Base-by-base conservation (phyloP, 495 filamentous ascomycete species). In the Cairneyella variabilis region DNA sequence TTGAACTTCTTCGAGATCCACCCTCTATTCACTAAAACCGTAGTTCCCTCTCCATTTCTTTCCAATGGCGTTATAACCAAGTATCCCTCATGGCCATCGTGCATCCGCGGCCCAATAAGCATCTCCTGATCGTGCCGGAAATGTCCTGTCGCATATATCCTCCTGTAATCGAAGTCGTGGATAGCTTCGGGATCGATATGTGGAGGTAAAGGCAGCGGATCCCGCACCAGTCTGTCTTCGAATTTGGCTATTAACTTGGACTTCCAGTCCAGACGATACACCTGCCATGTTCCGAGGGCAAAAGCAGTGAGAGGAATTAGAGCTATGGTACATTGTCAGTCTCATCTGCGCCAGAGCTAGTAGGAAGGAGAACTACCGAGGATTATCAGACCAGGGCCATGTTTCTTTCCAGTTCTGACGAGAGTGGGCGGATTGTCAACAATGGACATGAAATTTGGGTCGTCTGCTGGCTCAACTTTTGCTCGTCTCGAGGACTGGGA, bases 201-300 rank as follows among this genome's bases (percentile, higher is more conserved):
- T 0, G 88, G 84, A 0, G 93, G 93, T 1, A 98, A 71, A 0
- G 95, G 93, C 0, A 98, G 79, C 1, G 93, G 95, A n/a, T 82
- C 76, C 20, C 83, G 85, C 23, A 95, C 76, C 28, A 98, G 78
- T 0, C 92, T 88, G 72, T 97, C 90, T 72, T 96, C 91, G 71
- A 83, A 88, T 57, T 82, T 85, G 46, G 91, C 90, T 51, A 98
- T 84, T 14, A 97, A 73, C 34, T 91, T 86, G 8, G 91, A 91
- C 66, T 98, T 98, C 90, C 91, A 92, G 30, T 81, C 78, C 14
- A 98, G 82, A 2, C 93, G 89, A 62, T 95, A 78, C n/a, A 98
- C 85, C 64, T 98, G 93, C 93, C 93, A 98, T 37, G 86, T 88
- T 34, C 93, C 93, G 28, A 98, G 83, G 57, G 74, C 74, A 68